Conservation (phyloP, 805 yeast genomes). For the Candida maris region DNA sequence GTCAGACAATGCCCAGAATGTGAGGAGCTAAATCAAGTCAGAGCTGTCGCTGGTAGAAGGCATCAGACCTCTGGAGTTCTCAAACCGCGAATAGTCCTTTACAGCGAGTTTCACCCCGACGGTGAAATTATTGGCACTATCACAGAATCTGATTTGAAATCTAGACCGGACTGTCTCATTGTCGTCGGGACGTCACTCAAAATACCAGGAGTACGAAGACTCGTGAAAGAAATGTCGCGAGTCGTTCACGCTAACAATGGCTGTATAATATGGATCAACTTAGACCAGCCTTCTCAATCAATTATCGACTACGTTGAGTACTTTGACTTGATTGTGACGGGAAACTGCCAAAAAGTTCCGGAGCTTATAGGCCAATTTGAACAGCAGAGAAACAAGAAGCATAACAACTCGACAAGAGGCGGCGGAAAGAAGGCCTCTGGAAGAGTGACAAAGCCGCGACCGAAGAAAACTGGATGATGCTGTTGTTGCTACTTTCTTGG, state of each 20-base stretch:
- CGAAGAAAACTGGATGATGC: no score
- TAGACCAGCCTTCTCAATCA: constrained; percentile 50
- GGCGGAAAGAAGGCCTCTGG: no score
- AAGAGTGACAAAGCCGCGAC: background rate
- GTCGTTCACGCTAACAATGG: constrained; percentile 56
- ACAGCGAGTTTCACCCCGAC: constrained; percentile 81
- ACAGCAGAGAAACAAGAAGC: constrained; percentile 3
- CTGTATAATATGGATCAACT: constrained; percentile 58
- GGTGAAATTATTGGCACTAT: constrained; percentile 82
- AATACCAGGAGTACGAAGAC: constrained; percentile 67
- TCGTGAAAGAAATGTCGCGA: constrained; percentile 58
- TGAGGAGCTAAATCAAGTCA: constrained; percentile 50
- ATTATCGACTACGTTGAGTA: constrained; percentile 46
- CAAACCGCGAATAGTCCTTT: constrained; percentile 63
- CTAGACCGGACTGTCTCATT: constrained; percentile 70
- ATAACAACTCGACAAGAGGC: no score
- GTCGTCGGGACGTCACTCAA: constrained; percentile 84
- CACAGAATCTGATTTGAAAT: constrained; percentile 59
- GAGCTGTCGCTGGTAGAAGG: constrained; percentile 61
- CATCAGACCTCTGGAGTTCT: constrained; percentile 58
- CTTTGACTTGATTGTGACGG: constrained; percentile 57
- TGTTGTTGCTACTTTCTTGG: no score
- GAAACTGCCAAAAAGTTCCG: constrained; percentile 62
- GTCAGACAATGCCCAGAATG: constrained; percentile 58
- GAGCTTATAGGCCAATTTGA: constrained; percentile 26